A percentile compares a stretch with the other conserved stretches of the same genome.
Evolutionary conservation across 108 stramenopile species (phyloP).

Genomic region (Nannochloropsis salina): DNA sequence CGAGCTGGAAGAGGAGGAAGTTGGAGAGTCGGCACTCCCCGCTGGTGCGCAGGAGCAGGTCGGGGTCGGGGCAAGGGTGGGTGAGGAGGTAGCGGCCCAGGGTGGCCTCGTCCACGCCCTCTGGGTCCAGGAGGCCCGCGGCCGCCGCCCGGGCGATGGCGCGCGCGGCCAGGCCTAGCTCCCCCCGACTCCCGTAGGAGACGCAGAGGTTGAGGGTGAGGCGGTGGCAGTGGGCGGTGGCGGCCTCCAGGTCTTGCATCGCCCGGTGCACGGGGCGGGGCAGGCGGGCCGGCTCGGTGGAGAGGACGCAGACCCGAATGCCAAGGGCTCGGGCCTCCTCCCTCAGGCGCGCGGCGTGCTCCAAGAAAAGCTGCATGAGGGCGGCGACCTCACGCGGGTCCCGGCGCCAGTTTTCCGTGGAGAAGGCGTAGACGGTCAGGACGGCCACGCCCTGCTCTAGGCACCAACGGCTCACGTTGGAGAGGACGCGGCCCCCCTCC

Average conservation of each 20-base stretch:
- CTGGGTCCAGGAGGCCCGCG: conserved; percentile 50
- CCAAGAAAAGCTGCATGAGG: conserved; percentile 73
- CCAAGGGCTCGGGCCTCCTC: conserved; percentile 70
- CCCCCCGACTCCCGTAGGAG: conserved; percentile 82
- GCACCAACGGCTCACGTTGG: conserved; percentile 88
- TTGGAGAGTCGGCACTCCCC: conserved; percentile 89
- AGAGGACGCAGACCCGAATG: conserved; percentile 67
- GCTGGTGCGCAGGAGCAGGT: conserved; percentile 84
- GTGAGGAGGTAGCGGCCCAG: neutral
- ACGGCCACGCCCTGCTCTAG: conserved; percentile 65
- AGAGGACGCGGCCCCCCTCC: conserved; percentile 79
- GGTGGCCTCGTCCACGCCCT: conserved; percentile 59
- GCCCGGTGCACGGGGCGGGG: conserved; percentile 38
- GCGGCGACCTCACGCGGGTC: conserved; percentile 67
- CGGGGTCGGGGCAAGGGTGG: conserved; percentile 59
- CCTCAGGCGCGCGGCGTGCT: conserved; percentile 74
- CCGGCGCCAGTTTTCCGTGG: conserved; percentile 94
- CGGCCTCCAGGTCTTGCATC: conserved; percentile 42
- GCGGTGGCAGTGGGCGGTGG: conserved; percentile 49
- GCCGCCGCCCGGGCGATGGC: conserved; percentile 29
- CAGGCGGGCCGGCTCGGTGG: conserved; percentile 60
- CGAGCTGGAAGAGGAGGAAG: conserved; percentile 87
- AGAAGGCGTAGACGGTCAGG: conserved; percentile 93
- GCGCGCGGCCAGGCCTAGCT: conserved; percentile 72
- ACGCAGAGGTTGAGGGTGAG: conserved; percentile 82